Percentiles rank a stretch among this genome's conserved stretches.
Conservation (phyloP, 2,329 filamentous ascomycete genomes). For the Biscogniauxia mediterranea region DNA sequence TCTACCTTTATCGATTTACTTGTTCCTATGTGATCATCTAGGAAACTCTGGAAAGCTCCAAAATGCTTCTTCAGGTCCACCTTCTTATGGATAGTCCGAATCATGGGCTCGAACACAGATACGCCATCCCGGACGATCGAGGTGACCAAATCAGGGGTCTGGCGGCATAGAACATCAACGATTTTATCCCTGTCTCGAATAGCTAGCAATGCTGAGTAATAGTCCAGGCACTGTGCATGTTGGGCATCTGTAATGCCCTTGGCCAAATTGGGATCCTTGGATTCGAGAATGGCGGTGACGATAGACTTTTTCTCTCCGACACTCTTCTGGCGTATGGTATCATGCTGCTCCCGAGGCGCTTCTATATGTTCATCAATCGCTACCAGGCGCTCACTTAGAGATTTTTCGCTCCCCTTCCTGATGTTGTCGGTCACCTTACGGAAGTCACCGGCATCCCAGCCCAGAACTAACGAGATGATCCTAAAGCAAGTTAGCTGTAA, state of each 20-base stretch:
- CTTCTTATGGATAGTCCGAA: constrained; percentile 67
- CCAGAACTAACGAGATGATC: constrained; percentile 70
- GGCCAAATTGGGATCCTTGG: constrained; percentile 44
- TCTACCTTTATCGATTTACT: constrained; percentile 47
- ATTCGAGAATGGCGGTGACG: constrained; percentile 62
- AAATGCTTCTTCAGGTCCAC: constrained; percentile 71
- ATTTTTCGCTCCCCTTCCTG: constrained; percentile 58
- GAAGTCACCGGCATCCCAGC: constrained; percentile 72
- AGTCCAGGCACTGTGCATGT: constrained; percentile 65
- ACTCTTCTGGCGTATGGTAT: constrained; percentile 58
- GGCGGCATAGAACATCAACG: constrained; percentile 62
- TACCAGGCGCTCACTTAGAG: constrained; percentile 59
- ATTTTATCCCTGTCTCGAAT: constrained; percentile 73
- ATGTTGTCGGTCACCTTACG: constrained; percentile 63
- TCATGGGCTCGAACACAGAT: constrained; percentile 70
- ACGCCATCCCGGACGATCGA: constrained; percentile 63
- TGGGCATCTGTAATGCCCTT: constrained; percentile 53
- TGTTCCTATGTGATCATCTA: constrained; percentile 67
- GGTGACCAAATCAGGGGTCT: constrained; percentile 71
- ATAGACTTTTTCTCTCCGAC: constrained; percentile 55
- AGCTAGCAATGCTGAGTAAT: constrained; percentile 68
- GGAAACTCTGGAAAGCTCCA: constrained; percentile 63
- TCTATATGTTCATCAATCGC: constrained; percentile 59
- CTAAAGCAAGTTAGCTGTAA: constrained; percentile 36
- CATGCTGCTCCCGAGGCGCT: constrained; percentile 53